Conservation (phyloP, 2,329 filamentous ascomycete species). For the Diaporthe capsici region DNA sequence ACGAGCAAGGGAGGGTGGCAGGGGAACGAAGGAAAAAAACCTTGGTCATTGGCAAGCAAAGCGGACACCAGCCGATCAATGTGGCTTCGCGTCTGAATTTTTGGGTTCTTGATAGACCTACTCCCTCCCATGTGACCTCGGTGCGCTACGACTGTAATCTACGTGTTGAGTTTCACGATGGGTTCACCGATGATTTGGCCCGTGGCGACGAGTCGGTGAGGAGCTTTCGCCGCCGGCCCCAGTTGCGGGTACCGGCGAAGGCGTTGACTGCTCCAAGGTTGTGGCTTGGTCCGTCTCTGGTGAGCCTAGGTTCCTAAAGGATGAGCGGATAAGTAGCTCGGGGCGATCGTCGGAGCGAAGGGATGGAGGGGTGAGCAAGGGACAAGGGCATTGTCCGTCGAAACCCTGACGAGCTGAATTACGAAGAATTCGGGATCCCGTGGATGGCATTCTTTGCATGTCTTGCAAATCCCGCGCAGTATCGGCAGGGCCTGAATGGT, state of each 20-base stretch:
- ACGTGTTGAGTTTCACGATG: constrained; percentile 35
- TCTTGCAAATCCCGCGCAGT: constrained; percentile 18
- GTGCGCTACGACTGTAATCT: constrained; percentile 6
- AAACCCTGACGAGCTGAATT: constrained; percentile 37
- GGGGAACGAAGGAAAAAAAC: not conserved
- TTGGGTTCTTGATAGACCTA: constrained; percentile 24
- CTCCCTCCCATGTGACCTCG: constrained; percentile 28
- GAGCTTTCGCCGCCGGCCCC: constrained; percentile 24
- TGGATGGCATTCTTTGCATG: constrained; percentile 21
- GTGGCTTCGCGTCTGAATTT: constrained; percentile 13
- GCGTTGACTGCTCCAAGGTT: constrained; percentile 20
- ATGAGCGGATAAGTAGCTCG: constrained; percentile 18
- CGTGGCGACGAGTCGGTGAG: constrained; percentile 29
- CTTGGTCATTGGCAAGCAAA: constrained; percentile 23
- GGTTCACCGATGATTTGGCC: constrained; percentile 25
- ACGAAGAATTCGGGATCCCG: constrained; percentile 35
- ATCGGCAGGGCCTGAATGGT: constrained; percentile 20
- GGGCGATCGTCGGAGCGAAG: constrained; percentile 33
- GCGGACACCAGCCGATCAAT: constrained; percentile 27
- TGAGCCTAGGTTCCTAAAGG: not conserved
- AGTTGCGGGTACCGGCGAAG: constrained; percentile 31
- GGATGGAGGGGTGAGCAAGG: not conserved
- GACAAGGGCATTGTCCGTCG: constrained; percentile 23
- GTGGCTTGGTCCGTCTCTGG: not conserved
- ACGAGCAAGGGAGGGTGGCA: constrained; percentile 17